A percentile compares a stretch with the other conserved stretches of the same genome.
These are phyloP conservation scores for Penium margaritaceum DNA, from an alignment of 139 green algal species.

Conservation along the genomic window DNA sequence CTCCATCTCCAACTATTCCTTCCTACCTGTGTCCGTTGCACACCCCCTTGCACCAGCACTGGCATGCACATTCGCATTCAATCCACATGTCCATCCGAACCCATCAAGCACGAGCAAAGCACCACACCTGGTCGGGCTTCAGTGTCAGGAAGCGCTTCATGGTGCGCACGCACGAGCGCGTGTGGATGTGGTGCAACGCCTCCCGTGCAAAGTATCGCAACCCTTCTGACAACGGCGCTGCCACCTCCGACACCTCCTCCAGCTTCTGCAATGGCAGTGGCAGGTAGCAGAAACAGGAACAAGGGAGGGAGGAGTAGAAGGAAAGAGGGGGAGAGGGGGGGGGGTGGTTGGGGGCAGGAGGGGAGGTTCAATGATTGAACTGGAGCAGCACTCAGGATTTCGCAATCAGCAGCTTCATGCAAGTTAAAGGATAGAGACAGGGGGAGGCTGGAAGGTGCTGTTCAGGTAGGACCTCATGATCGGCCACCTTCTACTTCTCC, in stretches of 20 bases:
- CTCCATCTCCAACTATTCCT: no score
- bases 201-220: slow-evolving; percentile 16
- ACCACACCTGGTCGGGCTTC: slow-evolving; percentile 5
- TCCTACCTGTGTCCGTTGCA: no score
- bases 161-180: slow-evolving; percentile 2
- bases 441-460: no score
- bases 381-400: not conserved
- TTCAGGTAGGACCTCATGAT: no score
- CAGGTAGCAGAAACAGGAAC: not conserved
- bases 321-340: no score
- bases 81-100: no score
- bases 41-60: no score
- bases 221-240: not conserved
- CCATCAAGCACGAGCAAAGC: not conserved
- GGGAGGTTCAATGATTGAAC: not conserved
- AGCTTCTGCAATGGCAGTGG: not conserved
- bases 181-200: slow-evolving; percentile 14
- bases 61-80: no score
- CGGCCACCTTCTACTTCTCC: no score
- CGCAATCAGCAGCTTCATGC: not conserved
- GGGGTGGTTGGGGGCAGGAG: no score
- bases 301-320: not conserved
- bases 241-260: slow-evolving; percentile 11
- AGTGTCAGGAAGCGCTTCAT: slow-evolving; percentile 13
- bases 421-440: not conserved